phyloP scores from a whole-genome alignment of 2,329 filamentous ascomycete species.

The Dactylellina cionopaga region DNA sequence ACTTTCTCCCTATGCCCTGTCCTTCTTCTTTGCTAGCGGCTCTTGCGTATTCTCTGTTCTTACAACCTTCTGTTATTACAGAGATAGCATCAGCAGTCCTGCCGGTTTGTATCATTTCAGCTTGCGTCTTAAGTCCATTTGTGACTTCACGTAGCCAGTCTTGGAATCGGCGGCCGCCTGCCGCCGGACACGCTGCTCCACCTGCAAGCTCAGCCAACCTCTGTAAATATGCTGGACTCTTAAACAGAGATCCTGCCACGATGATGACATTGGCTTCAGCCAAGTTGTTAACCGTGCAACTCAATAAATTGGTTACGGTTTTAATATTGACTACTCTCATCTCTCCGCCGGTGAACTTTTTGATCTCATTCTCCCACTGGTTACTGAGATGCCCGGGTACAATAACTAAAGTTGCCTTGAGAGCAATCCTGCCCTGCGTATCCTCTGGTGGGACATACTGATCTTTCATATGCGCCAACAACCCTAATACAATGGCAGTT shows the following conservation, averaged over 20 bases:
- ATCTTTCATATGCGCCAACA: slow-evolving; percentile 65
- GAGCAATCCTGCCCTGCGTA: slow-evolving; percentile 57
- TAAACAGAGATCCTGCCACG: slow-evolving; percentile 66
- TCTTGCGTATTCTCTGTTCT: slow-evolving; percentile 3
- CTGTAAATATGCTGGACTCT: slow-evolving; percentile 64
- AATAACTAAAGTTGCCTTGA: slow-evolving; percentile 70
- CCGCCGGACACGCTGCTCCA: slow-evolving; percentile 59
- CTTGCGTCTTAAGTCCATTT: slow-evolving; percentile 61
- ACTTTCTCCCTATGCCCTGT: slow-evolving; percentile 9
- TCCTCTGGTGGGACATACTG: slow-evolving; percentile 47
- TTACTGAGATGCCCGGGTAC: slow-evolving; percentile 67
- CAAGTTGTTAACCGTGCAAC: slow-evolving; percentile 63
- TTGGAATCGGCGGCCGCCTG: slow-evolving; percentile 65
- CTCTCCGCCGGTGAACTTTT: slow-evolving; percentile 63
- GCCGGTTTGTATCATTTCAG: slow-evolving; percentile 58
- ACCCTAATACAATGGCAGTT: slow-evolving; percentile 69
- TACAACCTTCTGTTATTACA: slow-evolving; percentile 17
- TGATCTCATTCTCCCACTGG: slow-evolving; percentile 70
- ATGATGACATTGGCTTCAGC: slow-evolving; percentile 67
- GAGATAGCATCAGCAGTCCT: not conserved
- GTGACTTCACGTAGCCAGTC: slow-evolving; percentile 67
- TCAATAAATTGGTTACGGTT: slow-evolving; percentile 60
- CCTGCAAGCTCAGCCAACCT: slow-evolving; percentile 66
- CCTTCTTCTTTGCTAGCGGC: not conserved
- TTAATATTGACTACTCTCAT: slow-evolving; percentile 65